Base-by-base conservation (phyloP, 2,329 filamentous ascomycete genomes). In the Escovopsis sp. region DNA sequence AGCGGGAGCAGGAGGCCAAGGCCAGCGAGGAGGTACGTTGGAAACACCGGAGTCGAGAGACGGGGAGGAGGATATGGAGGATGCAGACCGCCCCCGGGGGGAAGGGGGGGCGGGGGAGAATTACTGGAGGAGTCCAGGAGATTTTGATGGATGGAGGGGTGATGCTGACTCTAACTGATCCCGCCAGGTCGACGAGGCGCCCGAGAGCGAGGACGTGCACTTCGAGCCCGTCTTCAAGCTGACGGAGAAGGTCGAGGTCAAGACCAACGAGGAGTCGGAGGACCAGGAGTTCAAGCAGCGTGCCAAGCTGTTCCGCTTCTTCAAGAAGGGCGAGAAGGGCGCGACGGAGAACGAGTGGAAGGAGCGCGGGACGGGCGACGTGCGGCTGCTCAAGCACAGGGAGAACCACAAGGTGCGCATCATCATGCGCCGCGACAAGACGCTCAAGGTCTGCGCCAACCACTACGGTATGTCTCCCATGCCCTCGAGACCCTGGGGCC, bases 221-320 rank as follows among this genome's bases (percentile, higher is more conserved):
- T 98, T 96, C 69, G 86, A 94, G 71, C 91, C 91, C 51, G 87
- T 98, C 54, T 85, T 94, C 59, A 88, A 80, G 68, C 74, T 98
- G 59, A 96, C 89, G 49, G 86, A 98, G 73, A 91, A 93, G 72
- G 82, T 96, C 57, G 89, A 96, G 60, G 83, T 78, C 60, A 94
- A 94, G 77, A 96, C 91, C 65, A 94, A 95, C 70, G 91, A 98
- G 69, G 91, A 98, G 73, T 77, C 82, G 38, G 91, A 98, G 73
- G 88, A 96, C 72, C 85, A 94, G 71, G 73, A 79, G 34, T 98
- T 96, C 80, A 96, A 96, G 81, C 95, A 96, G 89, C 85, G 91
- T 57, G 91, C 91, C 60, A 98, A 98, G 78, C 82, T 98, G 52
- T 98, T 98, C 81, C 89, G 88, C 71, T 98, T 96, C 64, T 82